These are phyloP conservation scores for Colletotrichum tanaceti DNA, from an alignment of 2,329 filamentous ascomycete genomes.

Conservation along the genomic window DNA sequence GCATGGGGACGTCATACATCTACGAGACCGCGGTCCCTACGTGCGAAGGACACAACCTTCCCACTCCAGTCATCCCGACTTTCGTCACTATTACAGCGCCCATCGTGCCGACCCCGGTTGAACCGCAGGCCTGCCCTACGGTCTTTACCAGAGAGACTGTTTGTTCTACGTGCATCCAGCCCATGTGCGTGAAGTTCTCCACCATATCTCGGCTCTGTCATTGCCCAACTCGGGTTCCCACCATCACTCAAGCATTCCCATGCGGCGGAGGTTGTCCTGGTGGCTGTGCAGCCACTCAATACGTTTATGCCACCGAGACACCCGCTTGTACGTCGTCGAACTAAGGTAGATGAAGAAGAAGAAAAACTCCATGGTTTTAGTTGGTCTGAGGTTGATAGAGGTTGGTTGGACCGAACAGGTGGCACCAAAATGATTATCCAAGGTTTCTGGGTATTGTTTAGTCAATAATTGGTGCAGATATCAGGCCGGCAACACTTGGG, in stretches of 20 bases:
- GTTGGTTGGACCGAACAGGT: neutral
- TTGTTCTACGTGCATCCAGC: slow-evolving; percentile 26
- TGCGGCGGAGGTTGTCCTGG: slow-evolving; percentile 27
- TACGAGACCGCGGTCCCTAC: slow-evolving; percentile 17
- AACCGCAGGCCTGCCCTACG: slow-evolving; percentile 21
- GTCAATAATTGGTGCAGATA: no score
- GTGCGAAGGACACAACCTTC: neutral
- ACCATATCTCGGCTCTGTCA: slow-evolving; percentile 26
- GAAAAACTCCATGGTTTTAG: no score
- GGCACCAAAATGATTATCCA: no score
- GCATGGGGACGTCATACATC: slow-evolving; percentile 29
- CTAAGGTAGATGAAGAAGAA: neutral
- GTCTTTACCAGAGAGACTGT: slow-evolving; percentile 20
- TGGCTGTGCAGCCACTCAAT: slow-evolving; percentile 32
- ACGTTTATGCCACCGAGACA: slow-evolving; percentile 26
- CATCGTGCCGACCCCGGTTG: neutral
- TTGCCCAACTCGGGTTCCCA: slow-evolving; percentile 30
- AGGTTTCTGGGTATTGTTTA: no score
- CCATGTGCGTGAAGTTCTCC: slow-evolving; percentile 14
- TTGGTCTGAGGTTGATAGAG: no score
- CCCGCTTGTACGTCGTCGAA: slow-evolving; percentile 16
- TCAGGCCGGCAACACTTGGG: no score
- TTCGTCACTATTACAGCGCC: neutral
- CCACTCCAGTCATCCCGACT: neutral
- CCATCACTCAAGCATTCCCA: slow-evolving; percentile 18